Evolutionary conservation across 352 stramenopile genomes (phyloP).

Genomic region (Thalassiosira delicatula): DNA sequence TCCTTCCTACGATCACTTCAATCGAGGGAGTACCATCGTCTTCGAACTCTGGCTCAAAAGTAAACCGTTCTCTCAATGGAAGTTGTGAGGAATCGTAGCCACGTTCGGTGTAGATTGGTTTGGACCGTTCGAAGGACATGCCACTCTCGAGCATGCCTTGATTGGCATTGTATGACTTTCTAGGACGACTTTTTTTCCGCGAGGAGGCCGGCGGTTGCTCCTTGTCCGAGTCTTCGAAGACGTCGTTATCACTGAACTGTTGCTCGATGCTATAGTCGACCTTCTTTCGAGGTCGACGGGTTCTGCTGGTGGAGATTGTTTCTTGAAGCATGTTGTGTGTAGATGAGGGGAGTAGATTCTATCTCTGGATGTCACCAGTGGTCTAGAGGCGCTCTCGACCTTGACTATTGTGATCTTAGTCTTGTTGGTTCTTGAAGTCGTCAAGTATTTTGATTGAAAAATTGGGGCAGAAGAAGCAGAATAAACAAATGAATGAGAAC

Average conservation of each 20-base stretch:
- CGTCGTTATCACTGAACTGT: slow-evolving; percentile 83
- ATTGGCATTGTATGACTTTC: slow-evolving; percentile 45
- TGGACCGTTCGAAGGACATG: slow-evolving; percentile 49
- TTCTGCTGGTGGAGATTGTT: slow-evolving; percentile 17
- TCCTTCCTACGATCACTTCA: slow-evolving; percentile 85
- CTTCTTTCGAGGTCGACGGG: slow-evolving; percentile 61
- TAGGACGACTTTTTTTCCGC: slow-evolving; percentile 41
- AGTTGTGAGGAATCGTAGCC: slow-evolving; percentile 78
- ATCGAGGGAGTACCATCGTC: slow-evolving; percentile 84
- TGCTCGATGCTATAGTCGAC: slow-evolving; percentile 84
- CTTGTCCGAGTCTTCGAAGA: slow-evolving; percentile 77
- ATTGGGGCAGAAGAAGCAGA: no score
- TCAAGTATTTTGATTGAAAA: no score
- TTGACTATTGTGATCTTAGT: no score
- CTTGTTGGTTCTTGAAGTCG: no score
- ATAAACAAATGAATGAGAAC: no score
- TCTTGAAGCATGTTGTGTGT: slow-evolving; percentile 53
- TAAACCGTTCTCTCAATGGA: slow-evolving; percentile 82
- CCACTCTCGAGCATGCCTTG: background rate
- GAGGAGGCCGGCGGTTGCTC: slow-evolving; percentile 19
- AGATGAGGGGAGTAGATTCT: no score
- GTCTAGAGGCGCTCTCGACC: no score
- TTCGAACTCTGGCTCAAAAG: slow-evolving; percentile 85
- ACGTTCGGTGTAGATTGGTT: slow-evolving; percentile 75
- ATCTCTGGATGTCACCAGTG: no score